phyloP scores from a whole-genome alignment of 2,329 filamentous ascomycete genomes.

The Fusarium oxysporum region DNA sequence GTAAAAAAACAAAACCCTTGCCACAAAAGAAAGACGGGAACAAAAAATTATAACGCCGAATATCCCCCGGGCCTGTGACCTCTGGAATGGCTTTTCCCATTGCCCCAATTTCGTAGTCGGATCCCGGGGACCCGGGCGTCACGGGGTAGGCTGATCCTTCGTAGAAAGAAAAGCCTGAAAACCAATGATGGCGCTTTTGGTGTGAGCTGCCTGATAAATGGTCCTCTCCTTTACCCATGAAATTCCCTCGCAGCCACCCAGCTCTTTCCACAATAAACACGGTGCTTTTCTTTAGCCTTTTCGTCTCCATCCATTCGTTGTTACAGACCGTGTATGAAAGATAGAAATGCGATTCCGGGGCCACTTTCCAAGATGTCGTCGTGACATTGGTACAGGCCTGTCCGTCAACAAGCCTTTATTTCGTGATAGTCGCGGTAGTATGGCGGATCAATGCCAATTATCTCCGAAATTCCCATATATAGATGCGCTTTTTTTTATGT shows the following conservation, averaged over 20 bases:
- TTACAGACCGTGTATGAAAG: conserved; percentile 28
- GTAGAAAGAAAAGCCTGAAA: conserved; percentile 11
- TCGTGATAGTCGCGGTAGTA: conserved; percentile 11
- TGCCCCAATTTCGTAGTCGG: conserved; percentile 22
- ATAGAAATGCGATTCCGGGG: conserved; percentile 23
- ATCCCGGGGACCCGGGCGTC: conserved; percentile 23
- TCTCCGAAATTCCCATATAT: conserved; percentile 29
- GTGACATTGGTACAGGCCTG: neutral
- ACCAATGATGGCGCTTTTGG: conserved; percentile 24
- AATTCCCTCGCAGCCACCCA: conserved; percentile 16
- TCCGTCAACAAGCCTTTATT: conserved; percentile 5
- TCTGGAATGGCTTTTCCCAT: conserved; percentile 26
- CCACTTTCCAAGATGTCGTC: conserved; percentile 33
- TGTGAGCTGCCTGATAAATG: conserved; percentile 10
- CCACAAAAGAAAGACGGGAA: conserved; percentile 39
- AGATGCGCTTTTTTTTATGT: conserved; percentile 32
- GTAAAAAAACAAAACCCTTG: conserved; percentile 32
- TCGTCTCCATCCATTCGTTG: conserved; percentile 22
- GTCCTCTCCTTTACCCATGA: conserved; percentile 12
- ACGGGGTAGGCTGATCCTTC: conserved; percentile 31
- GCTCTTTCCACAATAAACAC: conserved; percentile 17
- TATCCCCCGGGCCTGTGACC: conserved; percentile 33
- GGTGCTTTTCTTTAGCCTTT: conserved; percentile 44
- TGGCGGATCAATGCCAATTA: conserved; percentile 22
- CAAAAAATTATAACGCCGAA: conserved; percentile 42